A percentile compares a stretch with the other conserved stretches of the same genome.
These are phyloP conservation scores for Corylus heterophylla DNA, from an alignment of 306 rosid species.

Conservation along the genomic window DNA sequence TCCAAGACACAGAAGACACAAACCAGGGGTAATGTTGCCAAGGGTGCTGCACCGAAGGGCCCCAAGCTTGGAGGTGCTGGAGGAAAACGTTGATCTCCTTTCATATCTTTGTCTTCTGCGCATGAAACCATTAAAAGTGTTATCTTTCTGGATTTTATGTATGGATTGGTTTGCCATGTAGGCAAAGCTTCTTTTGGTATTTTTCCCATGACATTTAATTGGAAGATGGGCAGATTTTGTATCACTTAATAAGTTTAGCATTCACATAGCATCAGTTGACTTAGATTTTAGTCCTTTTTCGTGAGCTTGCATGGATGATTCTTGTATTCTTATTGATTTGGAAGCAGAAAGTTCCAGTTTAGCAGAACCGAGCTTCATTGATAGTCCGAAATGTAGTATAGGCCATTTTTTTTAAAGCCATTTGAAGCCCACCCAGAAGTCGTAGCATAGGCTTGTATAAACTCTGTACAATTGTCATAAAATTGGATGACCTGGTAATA, in stretches of 20 bases:
- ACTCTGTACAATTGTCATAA: too few relatives aligned
- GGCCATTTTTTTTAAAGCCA: neutral
- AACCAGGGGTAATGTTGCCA: constrained; percentile 36
- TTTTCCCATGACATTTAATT: neutral
- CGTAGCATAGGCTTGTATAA: too few relatives aligned
- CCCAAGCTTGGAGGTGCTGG: constrained; percentile 60
- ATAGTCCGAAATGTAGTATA: neutral
- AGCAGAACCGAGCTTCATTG: neutral
- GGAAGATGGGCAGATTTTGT: neutral
- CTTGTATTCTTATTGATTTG: neutral
- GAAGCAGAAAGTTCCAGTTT: neutral
- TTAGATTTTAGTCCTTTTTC: neutral
- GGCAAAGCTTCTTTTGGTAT: constrained; percentile 18
- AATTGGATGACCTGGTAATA: too few relatives aligned
- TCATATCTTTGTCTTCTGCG: neutral
- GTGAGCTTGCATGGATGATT: neutral
- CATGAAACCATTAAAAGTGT: neutral
- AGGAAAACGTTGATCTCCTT: constrained; percentile 42
- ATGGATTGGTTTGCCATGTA: constrained; percentile 14
- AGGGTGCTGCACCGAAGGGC: constrained; percentile 45
- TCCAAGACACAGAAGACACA: constrained; percentile 41
- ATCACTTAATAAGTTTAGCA: neutral
- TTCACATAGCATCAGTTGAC: neutral
- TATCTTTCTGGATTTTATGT: constrained; percentile 6
- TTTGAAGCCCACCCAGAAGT: too few relatives aligned